phyloP scores from a whole-genome alignment of 371 early-diverging fungal genomes.

The Mortierella sp. region DNA sequence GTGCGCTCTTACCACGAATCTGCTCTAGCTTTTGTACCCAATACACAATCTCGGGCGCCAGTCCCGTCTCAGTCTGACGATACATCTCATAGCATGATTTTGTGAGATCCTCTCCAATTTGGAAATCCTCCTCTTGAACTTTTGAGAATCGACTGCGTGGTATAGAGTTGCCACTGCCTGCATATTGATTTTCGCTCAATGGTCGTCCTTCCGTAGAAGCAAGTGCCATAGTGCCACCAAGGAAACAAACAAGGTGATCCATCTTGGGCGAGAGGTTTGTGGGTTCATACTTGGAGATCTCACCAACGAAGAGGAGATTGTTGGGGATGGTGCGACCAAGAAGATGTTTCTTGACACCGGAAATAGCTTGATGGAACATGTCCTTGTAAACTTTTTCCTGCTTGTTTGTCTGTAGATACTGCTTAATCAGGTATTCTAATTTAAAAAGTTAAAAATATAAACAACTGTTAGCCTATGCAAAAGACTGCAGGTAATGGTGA shows the following conservation, averaged over 20 bases:
- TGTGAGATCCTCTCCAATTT: constrained; percentile 81
- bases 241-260: constrained; percentile 96
- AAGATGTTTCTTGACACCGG: constrained; percentile 80
- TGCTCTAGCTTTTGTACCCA: constrained; percentile 56
- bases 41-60: constrained; percentile 89
- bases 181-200: constrained; percentile 26
- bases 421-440: constrained; percentile 91
- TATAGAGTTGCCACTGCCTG: not conserved
- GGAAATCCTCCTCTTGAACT: constrained; percentile 68
- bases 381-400: constrained; percentile 73
- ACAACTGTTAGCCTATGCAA: not conserved
- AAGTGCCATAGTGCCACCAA: constrained; percentile 87
- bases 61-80: constrained; percentile 77
- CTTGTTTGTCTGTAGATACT: constrained; percentile 81
- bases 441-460: not conserved
- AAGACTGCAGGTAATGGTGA: too few species aligned
- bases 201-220: constrained; percentile 76
- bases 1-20: constrained; percentile 39
- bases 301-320: constrained; percentile 80
- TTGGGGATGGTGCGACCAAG: constrained; percentile 71
- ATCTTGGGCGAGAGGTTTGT: constrained; percentile 72
- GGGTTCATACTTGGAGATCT: constrained; percentile 63
- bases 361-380: constrained; percentile 78
- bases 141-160: constrained; percentile 21
- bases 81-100: constrained; percentile 89